Evolutionary conservation across 768 basidiomycete genomes (phyloP).

Genomic region (Suillus fuscotomentosus): DNA sequence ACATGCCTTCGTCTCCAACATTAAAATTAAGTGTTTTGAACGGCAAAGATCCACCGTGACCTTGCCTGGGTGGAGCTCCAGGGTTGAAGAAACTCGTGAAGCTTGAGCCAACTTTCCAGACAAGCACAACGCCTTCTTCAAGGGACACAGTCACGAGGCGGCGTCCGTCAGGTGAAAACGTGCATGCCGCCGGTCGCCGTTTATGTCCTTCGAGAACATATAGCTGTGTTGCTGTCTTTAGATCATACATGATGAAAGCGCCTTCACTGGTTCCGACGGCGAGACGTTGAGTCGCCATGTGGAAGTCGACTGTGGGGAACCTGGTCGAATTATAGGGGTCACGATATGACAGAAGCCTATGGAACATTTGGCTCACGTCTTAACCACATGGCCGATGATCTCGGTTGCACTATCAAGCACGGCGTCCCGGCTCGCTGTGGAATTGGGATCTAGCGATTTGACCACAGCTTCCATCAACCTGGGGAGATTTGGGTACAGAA

Average conservation of each 20-base stretch:
- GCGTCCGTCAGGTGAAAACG: constrained; percentile 92
- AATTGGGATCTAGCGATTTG: constrained; percentile 93
- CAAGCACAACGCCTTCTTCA: constrained; percentile 78
- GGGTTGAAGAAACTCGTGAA: constrained; percentile 88
- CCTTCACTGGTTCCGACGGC: constrained; percentile 95
- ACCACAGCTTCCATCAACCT: constrained; percentile 93
- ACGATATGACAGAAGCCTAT: background rate
- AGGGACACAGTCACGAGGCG: constrained; percentile 85
- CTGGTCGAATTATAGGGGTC: constrained; percentile 35
- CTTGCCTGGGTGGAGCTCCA: constrained; percentile 90
- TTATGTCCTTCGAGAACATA: constrained; percentile 95
- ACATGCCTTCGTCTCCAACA: constrained; percentile 78
- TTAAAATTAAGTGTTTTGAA: constrained; percentile 88
- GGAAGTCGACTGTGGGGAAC: constrained; percentile 93
- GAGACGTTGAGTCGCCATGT: constrained; percentile 80
- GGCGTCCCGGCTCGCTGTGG: constrained; percentile 70
- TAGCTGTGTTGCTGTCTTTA: constrained; percentile 91
- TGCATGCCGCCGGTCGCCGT: constrained; percentile 76
- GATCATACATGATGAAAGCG: constrained; percentile 92
- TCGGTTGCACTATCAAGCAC: constrained; percentile 91
- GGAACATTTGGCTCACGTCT: constrained; percentile 55
- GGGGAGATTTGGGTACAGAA: constrained; percentile 82
- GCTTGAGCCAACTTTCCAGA: constrained; percentile 95
- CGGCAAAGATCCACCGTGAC: constrained; percentile 75
- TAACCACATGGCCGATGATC: constrained; percentile 92